Base-by-base conservation (phyloP, 176 grass and related monocot genomes). In the Zoysia japonica region DNA sequence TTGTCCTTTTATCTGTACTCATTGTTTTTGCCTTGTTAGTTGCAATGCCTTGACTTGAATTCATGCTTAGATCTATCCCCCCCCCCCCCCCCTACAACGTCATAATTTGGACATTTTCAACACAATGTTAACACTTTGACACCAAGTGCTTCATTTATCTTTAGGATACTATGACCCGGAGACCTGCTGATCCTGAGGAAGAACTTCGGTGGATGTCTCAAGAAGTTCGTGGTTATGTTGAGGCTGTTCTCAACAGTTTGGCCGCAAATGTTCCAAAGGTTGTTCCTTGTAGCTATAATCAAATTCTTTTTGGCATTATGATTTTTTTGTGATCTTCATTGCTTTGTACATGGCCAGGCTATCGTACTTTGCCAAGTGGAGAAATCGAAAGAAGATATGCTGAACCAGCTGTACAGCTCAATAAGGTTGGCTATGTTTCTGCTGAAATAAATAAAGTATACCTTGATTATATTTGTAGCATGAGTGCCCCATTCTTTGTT, bases 181-280 rank as follows among this genome's bases (percentile, higher is more conserved):
- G 59, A 69, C 96, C 90, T 56, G 96, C 92, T 82, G 92, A 99
- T 86, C 96, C 96, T 72, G 96, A 95, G 86, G 96, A 95, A 89
- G 96, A 99, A 80, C 90, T 99, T 48, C 78, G 90, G 73, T 99
- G 96, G 96, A 99, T 99, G 96, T 95, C 96, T 68, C 96, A 99
- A 87, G 96, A 99, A 99, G 90, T 99, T 61, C 92, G 96, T 61
- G 88, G 96, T 86, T 99, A 99, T 80, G 96, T 99, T 7, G 96
- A 99, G 69, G 92, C 92, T 70, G 92, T 99, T 87, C 86, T 99
- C 79, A 93, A 95, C 80, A 95, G 92, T 91, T 89, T 99, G 78
- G 90, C 96, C 55, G 92, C 96, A 84, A 99, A 99, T 68, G 92
- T 99, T 84, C 96, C 96, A 61, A 99, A 99, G 90, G 92, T 97